These are phyloP conservation scores for Penium margaritaceum DNA, from an alignment of 139 green algal genomes.

Conservation along the genomic window DNA sequence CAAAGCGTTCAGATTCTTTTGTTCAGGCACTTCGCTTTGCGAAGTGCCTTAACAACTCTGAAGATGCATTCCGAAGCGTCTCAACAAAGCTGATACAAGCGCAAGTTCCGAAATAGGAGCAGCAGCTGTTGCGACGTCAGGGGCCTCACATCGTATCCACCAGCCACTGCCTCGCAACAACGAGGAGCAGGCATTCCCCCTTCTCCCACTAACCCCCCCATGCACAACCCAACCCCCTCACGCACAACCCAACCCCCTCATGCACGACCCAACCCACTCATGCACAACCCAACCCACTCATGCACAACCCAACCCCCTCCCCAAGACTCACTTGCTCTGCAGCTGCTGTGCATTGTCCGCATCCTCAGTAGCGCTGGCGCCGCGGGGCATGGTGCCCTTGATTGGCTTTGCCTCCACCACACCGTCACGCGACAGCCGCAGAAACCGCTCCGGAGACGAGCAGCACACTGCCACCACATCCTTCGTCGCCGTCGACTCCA, in stretches of 20 bases:
- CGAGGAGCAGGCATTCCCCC: no score
- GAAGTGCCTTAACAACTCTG: no score
- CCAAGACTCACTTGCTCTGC: slow-evolving; percentile 17
- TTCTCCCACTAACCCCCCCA: no score
- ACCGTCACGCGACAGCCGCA: slow-evolving; percentile 56
- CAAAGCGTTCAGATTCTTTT: no score
- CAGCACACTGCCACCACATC: slow-evolving; percentile 61
- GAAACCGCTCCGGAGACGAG: slow-evolving; percentile 92
- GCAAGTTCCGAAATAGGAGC: no score
- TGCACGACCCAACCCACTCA: background rate
- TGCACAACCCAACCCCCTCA: background rate
- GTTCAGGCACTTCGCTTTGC: no score
- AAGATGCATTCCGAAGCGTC: no score
- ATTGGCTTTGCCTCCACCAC: slow-evolving; percentile 90
- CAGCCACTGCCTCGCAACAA: no score
- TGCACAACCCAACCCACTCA: background rate
- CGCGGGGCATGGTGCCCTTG: slow-evolving; percentile 63
- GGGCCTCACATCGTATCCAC: no score
- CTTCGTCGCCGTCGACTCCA: background rate
- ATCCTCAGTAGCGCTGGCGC: slow-evolving; percentile 55
- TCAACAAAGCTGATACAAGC: no score
- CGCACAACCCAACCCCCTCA: background rate
- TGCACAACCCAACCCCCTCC: background rate
- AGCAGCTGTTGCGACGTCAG: no score
- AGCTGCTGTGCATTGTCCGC: slow-evolving; percentile 51